Conservation (phyloP, 1,284 basidiomycete species). For the Naganishia sp. region DNA sequence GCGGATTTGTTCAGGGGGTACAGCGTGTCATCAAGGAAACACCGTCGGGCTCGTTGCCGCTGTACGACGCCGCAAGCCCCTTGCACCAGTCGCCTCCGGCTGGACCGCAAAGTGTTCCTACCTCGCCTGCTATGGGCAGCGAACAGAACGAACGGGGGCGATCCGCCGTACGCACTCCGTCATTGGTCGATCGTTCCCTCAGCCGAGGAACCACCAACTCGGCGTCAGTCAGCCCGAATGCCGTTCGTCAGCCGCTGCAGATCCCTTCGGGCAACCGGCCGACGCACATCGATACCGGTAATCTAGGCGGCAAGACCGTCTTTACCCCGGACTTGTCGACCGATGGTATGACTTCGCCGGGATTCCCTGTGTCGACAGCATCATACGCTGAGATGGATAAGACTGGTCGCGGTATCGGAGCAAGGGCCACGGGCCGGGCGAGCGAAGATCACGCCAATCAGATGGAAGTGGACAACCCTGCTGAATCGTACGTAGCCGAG, state of each 20-base stretch:
- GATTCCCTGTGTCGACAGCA: slow-evolving; percentile 17
- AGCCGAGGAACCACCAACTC: slow-evolving; percentile 27
- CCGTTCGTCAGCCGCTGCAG: slow-evolving; percentile 28
- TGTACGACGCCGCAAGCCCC: slow-evolving; percentile 31
- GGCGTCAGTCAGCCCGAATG: slow-evolving; percentile 30
- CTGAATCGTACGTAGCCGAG: slow-evolving; percentile 42
- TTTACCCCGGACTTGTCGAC: slow-evolving; percentile 20
- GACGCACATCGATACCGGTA: slow-evolving; percentile 1
- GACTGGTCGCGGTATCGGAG: slow-evolving; percentile 37
- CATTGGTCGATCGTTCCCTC: slow-evolving; percentile 28
- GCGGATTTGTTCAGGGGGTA: slow-evolving; percentile 35
- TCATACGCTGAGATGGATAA: slow-evolving; percentile 35
- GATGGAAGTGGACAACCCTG: slow-evolving; percentile 41
- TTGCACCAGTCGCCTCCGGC: slow-evolving; percentile 26
- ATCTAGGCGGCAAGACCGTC: slow-evolving; percentile 17
- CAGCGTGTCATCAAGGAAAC: slow-evolving; percentile 32
- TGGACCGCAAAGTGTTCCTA: slow-evolving; percentile 17
- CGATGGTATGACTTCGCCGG: slow-evolving; percentile 24
- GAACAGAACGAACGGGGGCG: slow-evolving; percentile 33
- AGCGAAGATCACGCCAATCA: slow-evolving; percentile 31
- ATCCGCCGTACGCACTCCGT: slow-evolving; percentile 31
- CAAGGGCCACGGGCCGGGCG: slow-evolving; percentile 29
- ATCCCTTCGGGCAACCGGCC: slow-evolving; percentile 26
- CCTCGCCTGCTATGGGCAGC: slow-evolving; percentile 20
- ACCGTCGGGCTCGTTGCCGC: slow-evolving; percentile 29